Evolutionary conservation across 2,329 filamentous ascomycete species (phyloP), one percentile per base, ranked within the genome.

Genomic region (Camillea tinctor): DNA sequence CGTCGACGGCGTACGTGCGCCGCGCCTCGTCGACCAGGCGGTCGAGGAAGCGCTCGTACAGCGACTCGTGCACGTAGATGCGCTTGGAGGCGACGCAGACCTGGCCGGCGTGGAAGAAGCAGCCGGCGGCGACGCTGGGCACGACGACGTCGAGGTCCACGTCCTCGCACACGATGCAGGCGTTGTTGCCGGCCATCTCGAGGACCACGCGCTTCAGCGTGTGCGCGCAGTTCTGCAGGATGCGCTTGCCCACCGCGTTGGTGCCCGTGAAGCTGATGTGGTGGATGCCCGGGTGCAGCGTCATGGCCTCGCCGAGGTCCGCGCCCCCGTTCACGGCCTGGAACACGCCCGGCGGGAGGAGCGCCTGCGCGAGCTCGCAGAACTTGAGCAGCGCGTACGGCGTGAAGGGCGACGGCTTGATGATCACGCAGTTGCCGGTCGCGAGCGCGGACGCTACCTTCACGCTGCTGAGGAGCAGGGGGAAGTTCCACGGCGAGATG

Each of bases 401-500:
- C 30, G 81, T 86, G 74, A 79, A 86, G 48, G 77, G 85, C 0
- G 84, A 87, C 0, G 85, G 83, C 67, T 84, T 84, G 62, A 86
- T 77, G 64, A 86, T 84, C 20, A 85, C 73, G 4, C 77, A 75
- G 69, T 85, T 85, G 13, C 83, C 83, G 0, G 83, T 81, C 11
- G 83, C 71, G 1, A 86, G 68, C 1, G 82, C 79, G 0, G 81
- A 74, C 1, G 71, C 75, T 21, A 86, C 75, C 70, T 87, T 87
- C 52, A 81, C 74, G 55, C 78, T 76, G 13, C 78, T 76, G 1
- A 81, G 72, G 58, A 79, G 75, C 24, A 81, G 64, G 1, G 80
- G 80, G 64, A 80, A 87, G 69, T 88, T 88, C 85, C 85, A 88
- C 1, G 84, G 84, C 22, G 82, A 81, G 65, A 87, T 87, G 60